Evolutionary conservation across 345 rosid species (phyloP).

Genomic region (Hypericum perforatum): DNA sequence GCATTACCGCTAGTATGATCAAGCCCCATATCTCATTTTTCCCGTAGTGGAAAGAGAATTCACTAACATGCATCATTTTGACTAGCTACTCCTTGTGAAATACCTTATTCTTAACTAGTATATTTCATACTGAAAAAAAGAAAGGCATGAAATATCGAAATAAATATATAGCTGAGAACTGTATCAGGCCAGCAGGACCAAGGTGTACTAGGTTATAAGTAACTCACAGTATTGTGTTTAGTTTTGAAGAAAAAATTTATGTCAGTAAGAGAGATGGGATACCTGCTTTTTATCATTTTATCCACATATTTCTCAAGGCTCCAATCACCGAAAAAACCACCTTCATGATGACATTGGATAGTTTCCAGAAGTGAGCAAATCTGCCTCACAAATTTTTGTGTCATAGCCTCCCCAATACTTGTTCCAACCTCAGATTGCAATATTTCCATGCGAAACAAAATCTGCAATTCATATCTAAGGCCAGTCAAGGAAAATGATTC

Average conservation of each 20-base stretch:
- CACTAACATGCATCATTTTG: too few relatives aligned
- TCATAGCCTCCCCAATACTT: conserved; percentile 34
- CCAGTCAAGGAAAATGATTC: conserved; percentile 39
- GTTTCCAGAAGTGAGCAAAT: conserved; percentile 66
- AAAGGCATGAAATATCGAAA: too few relatives aligned
- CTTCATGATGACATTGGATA: conserved; percentile 68
- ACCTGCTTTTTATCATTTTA: conserved; percentile 66
- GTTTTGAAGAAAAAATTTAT: neutral
- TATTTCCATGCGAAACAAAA: conserved; percentile 89
- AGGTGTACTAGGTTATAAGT: too few relatives aligned
- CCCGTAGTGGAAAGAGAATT: too few relatives aligned
- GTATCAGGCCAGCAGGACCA: too few relatives aligned
- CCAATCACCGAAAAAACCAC: conserved; percentile 94
- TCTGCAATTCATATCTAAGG: conserved; percentile 76
- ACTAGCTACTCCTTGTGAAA: too few relatives aligned
- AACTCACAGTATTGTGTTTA: neutral
- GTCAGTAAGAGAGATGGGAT: conserved; percentile 5
- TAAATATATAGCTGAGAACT: too few relatives aligned
- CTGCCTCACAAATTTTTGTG: conserved; percentile 67
- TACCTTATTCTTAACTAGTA: too few relatives aligned
- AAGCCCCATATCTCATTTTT: too few relatives aligned
- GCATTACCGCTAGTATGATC: too few relatives aligned
- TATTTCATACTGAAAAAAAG: too few relatives aligned
- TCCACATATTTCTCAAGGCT: conserved; percentile 71
- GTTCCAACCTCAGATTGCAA: conserved; percentile 55